Evolutionary conservation across 805 yeast species (phyloP), one percentile per base, ranked within the genome.

Genomic region (Starmerella vaccinii): DNA sequence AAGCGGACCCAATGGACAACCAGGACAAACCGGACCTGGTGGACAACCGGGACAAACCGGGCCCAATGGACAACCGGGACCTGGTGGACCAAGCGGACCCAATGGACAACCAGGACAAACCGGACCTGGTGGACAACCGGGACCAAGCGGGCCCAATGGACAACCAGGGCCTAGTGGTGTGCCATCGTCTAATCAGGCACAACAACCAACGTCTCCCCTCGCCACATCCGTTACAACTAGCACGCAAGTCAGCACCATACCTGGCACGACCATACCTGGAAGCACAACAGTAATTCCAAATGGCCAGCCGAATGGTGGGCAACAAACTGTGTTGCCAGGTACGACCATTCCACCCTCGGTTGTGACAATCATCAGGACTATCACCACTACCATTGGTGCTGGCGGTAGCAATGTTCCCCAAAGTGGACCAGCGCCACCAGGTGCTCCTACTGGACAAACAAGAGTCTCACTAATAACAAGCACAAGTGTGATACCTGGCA

Each of bases 201-300:
- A 26, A 26, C 10, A 6, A 6, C 6, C 29, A 26, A 10, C 9
- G 6, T 29, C 46, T 12, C 50, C 53, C 2, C 9, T 43, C 2
- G 30, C 16, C 24, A 46, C 54, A 7, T 54, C 58, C 3, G 29
- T 50, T 22, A 52, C 58, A 3, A 55, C 50, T 22, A 46, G 47
- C 13, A 42, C 53, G n/a, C 30, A 44, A 7, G 47, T 59, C 15
- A 60, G 59, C 23, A 56, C 61, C 4, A 46, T 53, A 2, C 51
- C 54, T 1, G 56, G 56, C 6, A 61, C 38, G 33, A 50, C 55
- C 19, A 23, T 49, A 1, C 35, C 56, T 15, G 30, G 46, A 5
- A 39, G 38, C 38, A 49, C 52, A 5, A 15, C 27, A 10, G 21
- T 6, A 2, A 27, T 49, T 22, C 59, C 58, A 1, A 26, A 46